Evolutionary conservation across 2,329 filamentous ascomycete species (phyloP).

Genomic region (Aspergillus felis): DNA sequence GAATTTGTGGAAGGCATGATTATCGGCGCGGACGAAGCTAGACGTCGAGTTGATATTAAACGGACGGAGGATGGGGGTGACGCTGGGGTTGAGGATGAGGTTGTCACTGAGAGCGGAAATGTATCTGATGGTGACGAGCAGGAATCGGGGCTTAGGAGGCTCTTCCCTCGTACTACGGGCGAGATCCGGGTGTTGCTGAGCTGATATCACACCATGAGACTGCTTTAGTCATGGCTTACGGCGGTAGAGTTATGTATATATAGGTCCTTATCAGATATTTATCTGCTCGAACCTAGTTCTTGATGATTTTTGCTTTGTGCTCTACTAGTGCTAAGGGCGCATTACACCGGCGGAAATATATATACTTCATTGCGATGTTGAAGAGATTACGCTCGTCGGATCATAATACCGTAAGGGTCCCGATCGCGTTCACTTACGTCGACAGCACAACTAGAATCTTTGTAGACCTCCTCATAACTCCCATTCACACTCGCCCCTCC

Average conservation of each 20-base stretch:
- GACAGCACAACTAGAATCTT: conserved; percentile 58
- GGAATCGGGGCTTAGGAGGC: conserved; percentile 45
- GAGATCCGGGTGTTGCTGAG: conserved; percentile 63
- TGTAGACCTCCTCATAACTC: conserved; percentile 46
- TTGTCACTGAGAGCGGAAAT: conserved; percentile 25
- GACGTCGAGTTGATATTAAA: conserved; percentile 30
- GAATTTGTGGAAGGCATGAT: conserved; percentile 63
- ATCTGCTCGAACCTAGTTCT: background rate
- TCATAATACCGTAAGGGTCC: conserved; percentile 81
- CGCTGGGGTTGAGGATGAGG: conserved; percentile 19
- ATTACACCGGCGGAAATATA: background rate
- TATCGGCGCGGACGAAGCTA: conserved; percentile 54
- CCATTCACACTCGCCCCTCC: conserved; percentile 23
- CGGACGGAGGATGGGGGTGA: conserved; percentile 23
- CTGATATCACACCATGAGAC: conserved; percentile 25
- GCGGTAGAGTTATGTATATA: background rate
- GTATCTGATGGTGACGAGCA: conserved; percentile 35
- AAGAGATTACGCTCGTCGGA: conserved; percentile 21
- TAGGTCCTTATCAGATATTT: background rate
- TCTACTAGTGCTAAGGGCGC: background rate
- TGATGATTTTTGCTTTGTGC: background rate
- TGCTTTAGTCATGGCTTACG: background rate
- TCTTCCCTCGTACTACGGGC: conserved; percentile 61
- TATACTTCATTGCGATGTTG: background rate
- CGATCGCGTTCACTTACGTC: conserved; percentile 73